A percentile compares a stretch with the other conserved stretches of the same genome.
phyloP scores from a whole-genome alignment of 139 green algal species.

The Auxenochlorella pyrenoidosa region DNA sequence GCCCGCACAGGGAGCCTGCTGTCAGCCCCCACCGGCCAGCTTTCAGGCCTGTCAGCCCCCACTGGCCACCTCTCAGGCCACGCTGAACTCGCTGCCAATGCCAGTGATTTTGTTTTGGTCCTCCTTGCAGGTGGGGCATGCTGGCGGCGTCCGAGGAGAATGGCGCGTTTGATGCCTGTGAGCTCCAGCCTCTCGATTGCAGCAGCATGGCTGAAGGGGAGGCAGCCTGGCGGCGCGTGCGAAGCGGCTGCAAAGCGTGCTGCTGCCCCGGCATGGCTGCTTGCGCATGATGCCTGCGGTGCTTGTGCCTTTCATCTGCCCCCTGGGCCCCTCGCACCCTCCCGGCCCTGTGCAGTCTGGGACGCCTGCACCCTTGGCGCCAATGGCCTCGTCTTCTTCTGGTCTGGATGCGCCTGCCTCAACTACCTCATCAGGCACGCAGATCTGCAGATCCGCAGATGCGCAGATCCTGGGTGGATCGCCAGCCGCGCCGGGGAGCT shows the following conservation, averaged over 20 bases:
- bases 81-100: too few species aligned
- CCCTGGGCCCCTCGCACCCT: too few species aligned
- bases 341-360: slow-evolving; percentile 35
- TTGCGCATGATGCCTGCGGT: too few species aligned
- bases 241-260: neutral
- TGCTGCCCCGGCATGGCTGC: neutral
- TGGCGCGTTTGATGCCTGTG: slow-evolving; percentile 42
- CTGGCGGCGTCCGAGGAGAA: slow-evolving; percentile 19
- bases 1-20: too few species aligned
- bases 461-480: too few species aligned
- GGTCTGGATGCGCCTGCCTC: slow-evolving; percentile 70
- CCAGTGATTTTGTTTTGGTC: too few species aligned
- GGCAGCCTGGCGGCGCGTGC: neutral
- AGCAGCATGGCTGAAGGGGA: neutral
- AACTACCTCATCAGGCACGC: slow-evolving; percentile 82
- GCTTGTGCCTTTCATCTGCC: too few species aligned
- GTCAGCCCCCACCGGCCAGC: too few species aligned
- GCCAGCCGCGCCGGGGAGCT: too few species aligned
- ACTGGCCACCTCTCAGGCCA: too few species aligned
- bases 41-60: too few species aligned
- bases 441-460: too few species aligned
- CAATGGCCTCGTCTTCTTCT: slow-evolving; percentile 91
- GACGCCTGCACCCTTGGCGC: slow-evolving; percentile 58
- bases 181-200: neutral
- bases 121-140: slow-evolving; percentile 56